Percentiles rank a stretch among this genome's conserved stretches.
Conservation (phyloP, 192 early-diverging fungal genomes). For the Coemansia sp. region DNA sequence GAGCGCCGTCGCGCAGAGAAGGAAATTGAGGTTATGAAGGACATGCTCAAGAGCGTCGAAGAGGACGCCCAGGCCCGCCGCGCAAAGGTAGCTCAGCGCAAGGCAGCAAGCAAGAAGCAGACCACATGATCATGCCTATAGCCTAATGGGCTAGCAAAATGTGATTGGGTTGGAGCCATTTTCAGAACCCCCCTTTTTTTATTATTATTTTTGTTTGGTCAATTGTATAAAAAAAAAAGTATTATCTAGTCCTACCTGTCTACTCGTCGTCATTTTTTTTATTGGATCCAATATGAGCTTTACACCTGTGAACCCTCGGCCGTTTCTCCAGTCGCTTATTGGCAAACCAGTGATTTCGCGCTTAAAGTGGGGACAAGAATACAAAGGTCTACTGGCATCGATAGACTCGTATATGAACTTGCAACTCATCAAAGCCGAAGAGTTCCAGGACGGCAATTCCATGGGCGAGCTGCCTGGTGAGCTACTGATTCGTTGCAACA, state of each 20-base stretch:
- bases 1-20: conserved; percentile 72
- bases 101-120: conserved; percentile 33
- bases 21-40: conserved; percentile 63
- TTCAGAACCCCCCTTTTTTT: neutral
- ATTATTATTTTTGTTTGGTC: neutral
- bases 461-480: conserved; percentile 84
- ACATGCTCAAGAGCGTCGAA: conserved; percentile 56
- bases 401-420: conserved; percentile 99
- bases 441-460: conserved; percentile 91
- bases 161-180: neutral
- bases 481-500: conserved; percentile 92
- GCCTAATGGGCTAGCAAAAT: neutral
- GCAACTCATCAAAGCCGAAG: conserved; percentile 92
- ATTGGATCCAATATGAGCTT: conserved; percentile 53
- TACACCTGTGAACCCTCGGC: conserved; percentile 95
- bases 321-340: conserved; percentile 90
- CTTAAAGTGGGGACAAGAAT: conserved; percentile 99
- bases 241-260: neutral
- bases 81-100: conserved; percentile 46
- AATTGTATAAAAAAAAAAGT: neutral
- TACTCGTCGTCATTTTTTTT: neutral
- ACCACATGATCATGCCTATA: conserved; percentile 8
- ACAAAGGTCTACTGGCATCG: conserved; percentile 88
- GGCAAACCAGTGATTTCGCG: conserved; percentile 91
- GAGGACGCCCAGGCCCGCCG: conserved; percentile 48